A percentile compares a stretch with the other conserved stretches of the same genome.
Evolutionary conservation across 805 yeast genomes (phyloP).

Genomic region (Ogataea wickerhamii): DNA sequence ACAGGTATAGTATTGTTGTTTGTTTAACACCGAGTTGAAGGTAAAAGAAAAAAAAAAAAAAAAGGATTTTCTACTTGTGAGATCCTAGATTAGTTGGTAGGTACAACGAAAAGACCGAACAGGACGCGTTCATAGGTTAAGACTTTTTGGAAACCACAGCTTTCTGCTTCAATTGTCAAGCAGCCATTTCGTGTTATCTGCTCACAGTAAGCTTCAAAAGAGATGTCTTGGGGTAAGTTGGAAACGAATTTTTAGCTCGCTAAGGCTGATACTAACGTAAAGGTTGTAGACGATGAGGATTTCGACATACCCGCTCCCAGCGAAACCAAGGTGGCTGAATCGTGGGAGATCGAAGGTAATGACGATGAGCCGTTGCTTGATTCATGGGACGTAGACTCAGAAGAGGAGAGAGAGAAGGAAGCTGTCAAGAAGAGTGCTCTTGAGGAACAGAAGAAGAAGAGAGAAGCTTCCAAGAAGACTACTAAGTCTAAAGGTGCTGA

Average conservation of each 20-base stretch:
- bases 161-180: no score
- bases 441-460: slow-evolving; percentile 22
- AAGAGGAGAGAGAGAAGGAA: slow-evolving; percentile 47
- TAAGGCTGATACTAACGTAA: neutral
- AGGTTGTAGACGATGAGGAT: slow-evolving; percentile 73
- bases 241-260: neutral
- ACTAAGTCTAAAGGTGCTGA: slow-evolving; percentile 42
- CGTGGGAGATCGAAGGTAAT: slow-evolving; percentile 69
- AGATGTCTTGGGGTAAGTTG: slow-evolving; percentile 23
- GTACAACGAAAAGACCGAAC: no score
- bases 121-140: no score
- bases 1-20: no score
- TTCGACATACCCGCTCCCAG: slow-evolving; percentile 59
- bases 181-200: no score
- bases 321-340: slow-evolving; percentile 45
- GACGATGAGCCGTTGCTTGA: slow-evolving; percentile 78
- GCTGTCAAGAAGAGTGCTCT: slow-evolving; percentile 31
- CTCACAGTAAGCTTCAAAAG: no score
- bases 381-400: slow-evolving; percentile 86
- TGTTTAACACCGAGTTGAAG: no score
- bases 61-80: no score
- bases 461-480: slow-evolving; percentile 30
- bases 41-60: no score
- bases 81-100: no score
- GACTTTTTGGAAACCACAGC: no score